Evolutionary conservation across 2,329 filamentous ascomycete genomes (phyloP).

Genomic region (Cladosporium oxysporum): DNA sequence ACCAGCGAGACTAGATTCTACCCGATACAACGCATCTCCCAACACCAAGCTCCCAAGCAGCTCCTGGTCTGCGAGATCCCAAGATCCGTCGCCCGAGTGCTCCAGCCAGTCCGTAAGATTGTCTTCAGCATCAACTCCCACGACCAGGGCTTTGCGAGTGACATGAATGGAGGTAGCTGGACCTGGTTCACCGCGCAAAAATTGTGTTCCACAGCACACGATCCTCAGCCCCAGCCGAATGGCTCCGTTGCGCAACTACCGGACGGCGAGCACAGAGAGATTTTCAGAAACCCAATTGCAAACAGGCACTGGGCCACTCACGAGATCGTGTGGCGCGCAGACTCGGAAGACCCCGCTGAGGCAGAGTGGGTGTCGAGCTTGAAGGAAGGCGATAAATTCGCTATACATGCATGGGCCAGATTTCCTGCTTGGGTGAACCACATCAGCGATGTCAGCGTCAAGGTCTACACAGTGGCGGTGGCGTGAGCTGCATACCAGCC

Average conservation of each 20-base stretch:
- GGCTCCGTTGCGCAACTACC: background rate
- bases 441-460: slow-evolving; percentile 9
- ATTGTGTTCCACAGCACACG: background rate
- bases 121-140: slow-evolving; percentile 19
- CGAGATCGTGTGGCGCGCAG: slow-evolving; percentile 10
- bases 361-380: slow-evolving; percentile 18
- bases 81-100: background rate
- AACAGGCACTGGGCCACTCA: background rate
- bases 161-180: slow-evolving; percentile 13
- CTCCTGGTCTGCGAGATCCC: background rate
- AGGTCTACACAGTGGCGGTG: slow-evolving; percentile 15
- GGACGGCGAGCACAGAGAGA: background rate
- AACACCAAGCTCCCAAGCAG: background rate
- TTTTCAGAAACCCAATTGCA: slow-evolving; percentile 6
- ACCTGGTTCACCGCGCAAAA: slow-evolving; percentile 23
- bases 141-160: slow-evolving; percentile 21
- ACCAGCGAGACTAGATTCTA: background rate
- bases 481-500: background rate
- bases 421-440: slow-evolving; percentile 17
- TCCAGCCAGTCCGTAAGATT: slow-evolving; percentile 17
- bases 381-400: slow-evolving; percentile 12
- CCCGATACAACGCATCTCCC: background rate
- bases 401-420: slow-evolving; percentile 16
- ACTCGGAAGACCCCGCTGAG: slow-evolving; percentile 9
- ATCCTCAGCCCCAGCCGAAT: background rate